These are phyloP conservation scores for Phytophthora vignae DNA, from an alignment of 352 stramenopile genomes.

Conservation along the genomic window DNA sequence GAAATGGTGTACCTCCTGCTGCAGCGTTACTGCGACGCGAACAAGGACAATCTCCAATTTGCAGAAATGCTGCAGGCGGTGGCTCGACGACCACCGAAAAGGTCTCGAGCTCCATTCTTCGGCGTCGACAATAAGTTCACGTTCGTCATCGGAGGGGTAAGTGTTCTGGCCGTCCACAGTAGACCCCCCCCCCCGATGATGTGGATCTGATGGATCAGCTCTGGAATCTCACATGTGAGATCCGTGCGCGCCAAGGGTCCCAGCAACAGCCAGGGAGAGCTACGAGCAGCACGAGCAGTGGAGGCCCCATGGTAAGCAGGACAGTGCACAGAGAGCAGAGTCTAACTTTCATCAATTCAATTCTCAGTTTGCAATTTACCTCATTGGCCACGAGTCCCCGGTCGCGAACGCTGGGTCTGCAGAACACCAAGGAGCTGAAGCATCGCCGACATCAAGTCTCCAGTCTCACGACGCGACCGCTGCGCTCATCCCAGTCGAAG, in stretches of 20 bases:
- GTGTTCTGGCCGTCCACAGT: not conserved
- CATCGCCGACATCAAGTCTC: constrained; percentile 8
- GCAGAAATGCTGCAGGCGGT: not conserved
- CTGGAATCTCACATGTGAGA: not conserved
- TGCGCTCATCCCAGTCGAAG: constrained; percentile 22
- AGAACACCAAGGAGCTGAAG: not conserved
- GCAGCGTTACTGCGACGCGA: not conserved
- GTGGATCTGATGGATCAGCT: constrained; percentile 8
- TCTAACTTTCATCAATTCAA: no score
- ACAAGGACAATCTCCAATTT: not conserved
- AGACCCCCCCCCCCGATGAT: constrained; percentile 1
- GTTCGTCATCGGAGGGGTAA: not conserved
- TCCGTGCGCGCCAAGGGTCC: no score
- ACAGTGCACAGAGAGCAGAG: no score
- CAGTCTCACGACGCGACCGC: constrained; percentile 3
- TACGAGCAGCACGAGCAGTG: no score
- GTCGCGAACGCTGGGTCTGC: not conserved
- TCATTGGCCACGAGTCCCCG: not conserved
- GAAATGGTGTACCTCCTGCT: no score
- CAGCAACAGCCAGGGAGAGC: no score
- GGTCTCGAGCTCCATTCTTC: not conserved
- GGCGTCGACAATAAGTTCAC: not conserved
- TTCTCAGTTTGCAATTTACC: not conserved
- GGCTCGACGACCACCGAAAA: not conserved
- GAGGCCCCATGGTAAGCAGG: no score